phyloP scores from a whole-genome alignment of 352 stramenopile species.

The Phytophthora palmivora region DNA sequence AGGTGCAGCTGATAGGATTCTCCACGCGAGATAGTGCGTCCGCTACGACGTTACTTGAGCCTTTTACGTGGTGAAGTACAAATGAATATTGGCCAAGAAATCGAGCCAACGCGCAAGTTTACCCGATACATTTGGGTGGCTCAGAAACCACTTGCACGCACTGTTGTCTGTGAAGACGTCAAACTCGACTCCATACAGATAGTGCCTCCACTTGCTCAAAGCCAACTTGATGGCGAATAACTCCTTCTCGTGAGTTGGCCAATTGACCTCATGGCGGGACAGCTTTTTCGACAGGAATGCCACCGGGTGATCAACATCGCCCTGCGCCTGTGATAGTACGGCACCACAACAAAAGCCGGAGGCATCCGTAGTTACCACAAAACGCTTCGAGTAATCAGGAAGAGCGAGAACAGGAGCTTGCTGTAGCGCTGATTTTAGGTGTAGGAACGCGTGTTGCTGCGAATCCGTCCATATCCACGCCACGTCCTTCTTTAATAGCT shows the following conservation, averaged over 20 bases:
- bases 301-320: conserved; percentile 1
- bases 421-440: conserved; percentile 35
- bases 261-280: conserved; percentile 5
- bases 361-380: conserved; percentile 43
- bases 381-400: conserved; percentile 29
- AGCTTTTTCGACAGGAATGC: conserved; percentile 11
- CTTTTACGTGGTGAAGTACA: conserved; percentile 10
- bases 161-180: conserved; percentile 14
- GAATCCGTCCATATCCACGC: conserved; percentile 23
- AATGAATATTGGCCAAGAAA: conserved; percentile 12
- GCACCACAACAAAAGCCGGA: conserved; percentile 24
- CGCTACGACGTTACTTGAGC: conserved; percentile 1
- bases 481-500: conserved; percentile 32
- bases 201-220: conserved; percentile 7
- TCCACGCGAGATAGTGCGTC: conserved; percentile 4
- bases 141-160: conserved; percentile 12
- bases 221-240: conserved; percentile 19
- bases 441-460: conserved; percentile 19
- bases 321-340: conserved; percentile 4
- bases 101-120: conserved; percentile 9
- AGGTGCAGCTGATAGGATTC: too few species aligned
- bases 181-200: conserved; percentile 9
- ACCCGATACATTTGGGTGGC: conserved; percentile 2
- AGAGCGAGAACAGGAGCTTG: conserved; percentile 32
- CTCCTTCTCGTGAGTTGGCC: conserved; percentile 15